These are phyloP conservation scores for Dissophora globulifera DNA, from an alignment of 192 early-diverging fungal genomes.

Conservation along the genomic window DNA sequence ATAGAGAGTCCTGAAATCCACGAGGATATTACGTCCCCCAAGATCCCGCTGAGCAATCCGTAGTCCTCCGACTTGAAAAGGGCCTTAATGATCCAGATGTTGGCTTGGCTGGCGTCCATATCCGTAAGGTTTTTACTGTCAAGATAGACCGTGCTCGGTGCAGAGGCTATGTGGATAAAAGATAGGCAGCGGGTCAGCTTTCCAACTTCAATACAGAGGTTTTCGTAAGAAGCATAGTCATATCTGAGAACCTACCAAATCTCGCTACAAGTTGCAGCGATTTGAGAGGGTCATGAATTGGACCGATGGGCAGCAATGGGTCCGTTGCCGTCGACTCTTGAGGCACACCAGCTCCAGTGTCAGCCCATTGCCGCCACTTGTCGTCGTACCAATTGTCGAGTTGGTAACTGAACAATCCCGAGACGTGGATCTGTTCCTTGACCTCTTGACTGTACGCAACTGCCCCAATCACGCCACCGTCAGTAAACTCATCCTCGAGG, in stretches of 20 bases:
- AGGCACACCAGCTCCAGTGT: neutral
- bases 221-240: neutral
- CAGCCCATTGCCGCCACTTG: constrained; percentile 56
- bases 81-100: constrained; percentile 56
- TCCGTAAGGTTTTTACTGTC: constrained; percentile 56
- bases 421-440: constrained; percentile 49
- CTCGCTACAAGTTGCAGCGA: constrained; percentile 21
- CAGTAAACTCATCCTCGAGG: constrained; percentile 25
- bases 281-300: constrained; percentile 36
- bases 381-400: constrained; percentile 63
- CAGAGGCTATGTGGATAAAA: constrained; percentile 41
- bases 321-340: neutral
- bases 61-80: constrained; percentile 51
- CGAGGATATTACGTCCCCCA: constrained; percentile 57
- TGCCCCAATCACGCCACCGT: neutral
- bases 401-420: constrained; percentile 61
- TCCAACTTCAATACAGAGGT: neutral
- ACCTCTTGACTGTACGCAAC: constrained; percentile 23
- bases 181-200: neutral
- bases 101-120: constrained; percentile 65
- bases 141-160: constrained; percentile 46
- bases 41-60: constrained; percentile 48
- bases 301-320: constrained; percentile 23
- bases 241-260: constrained; percentile 41
- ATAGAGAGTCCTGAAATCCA: constrained; percentile 54